These are phyloP conservation scores for Pochonia chlamydosporia DNA, from an alignment of 2,329 filamentous ascomycete species.

Conservation along the genomic window DNA sequence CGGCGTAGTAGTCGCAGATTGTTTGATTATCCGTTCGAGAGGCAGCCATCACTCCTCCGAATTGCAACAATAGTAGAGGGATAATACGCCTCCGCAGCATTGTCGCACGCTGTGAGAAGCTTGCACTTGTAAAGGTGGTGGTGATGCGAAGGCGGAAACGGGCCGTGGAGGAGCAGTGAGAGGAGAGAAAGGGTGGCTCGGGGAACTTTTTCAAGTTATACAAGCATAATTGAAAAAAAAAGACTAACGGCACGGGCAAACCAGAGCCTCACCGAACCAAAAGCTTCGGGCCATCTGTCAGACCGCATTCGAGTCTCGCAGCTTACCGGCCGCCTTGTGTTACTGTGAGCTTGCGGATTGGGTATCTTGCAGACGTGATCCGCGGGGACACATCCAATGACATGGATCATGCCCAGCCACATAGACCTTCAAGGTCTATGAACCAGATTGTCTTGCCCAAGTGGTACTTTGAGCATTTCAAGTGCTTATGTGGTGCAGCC, in stretches of 20 bases:
- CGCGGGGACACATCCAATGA: background rate
- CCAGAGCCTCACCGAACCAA: background rate
- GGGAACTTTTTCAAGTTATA: background rate
- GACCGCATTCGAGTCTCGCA: background rate
- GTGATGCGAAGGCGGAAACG: background rate
- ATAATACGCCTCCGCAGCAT: background rate
- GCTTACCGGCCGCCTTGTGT: background rate
- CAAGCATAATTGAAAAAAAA: background rate
- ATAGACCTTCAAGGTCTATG: too few species aligned
- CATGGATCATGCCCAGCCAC: too few species aligned
- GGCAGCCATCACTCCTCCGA: background rate
- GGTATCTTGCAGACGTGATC: background rate
- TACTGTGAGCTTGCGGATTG: background rate
- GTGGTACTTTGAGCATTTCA: too few species aligned
- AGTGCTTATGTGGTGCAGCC: too few species aligned
- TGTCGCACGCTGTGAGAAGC: background rate
- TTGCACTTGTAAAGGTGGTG: background rate
- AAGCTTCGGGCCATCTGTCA: background rate
- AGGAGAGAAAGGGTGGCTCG: background rate
- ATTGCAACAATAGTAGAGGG: background rate
- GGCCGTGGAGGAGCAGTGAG: background rate
- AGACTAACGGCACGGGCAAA: background rate
- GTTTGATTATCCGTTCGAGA: conserved; percentile 8
- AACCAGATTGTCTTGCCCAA: too few species aligned
- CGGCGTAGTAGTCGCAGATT: conserved; percentile 26